These are phyloP conservation scores for Haplosporangium gracile DNA, from an alignment of 192 early-diverging fungal species.

Conservation along the genomic window DNA sequence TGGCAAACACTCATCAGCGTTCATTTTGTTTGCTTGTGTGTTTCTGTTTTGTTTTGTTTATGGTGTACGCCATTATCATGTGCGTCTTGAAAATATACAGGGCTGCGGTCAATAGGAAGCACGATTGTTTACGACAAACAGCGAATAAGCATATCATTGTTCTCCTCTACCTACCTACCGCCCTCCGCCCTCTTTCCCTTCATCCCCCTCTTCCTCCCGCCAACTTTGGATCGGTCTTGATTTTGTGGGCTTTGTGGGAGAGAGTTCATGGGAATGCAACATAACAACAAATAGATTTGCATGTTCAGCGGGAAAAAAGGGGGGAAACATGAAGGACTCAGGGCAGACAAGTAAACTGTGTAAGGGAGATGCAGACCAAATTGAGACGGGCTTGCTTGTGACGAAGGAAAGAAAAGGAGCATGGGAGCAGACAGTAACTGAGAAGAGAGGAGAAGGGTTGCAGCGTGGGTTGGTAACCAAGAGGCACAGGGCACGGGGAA, in stretches of 20 bases:
- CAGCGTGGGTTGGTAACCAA: background rate
- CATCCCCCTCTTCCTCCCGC: background rate
- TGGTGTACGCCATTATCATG: background rate
- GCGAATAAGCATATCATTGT: too few species aligned
- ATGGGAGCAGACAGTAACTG: background rate
- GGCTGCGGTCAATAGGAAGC: background rate
- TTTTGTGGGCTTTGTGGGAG: background rate
- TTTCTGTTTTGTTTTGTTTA: background rate
- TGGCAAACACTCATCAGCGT: too few species aligned
- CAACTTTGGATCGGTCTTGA: background rate
- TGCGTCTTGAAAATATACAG: background rate
- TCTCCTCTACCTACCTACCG: too few species aligned
- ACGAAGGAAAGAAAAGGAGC: background rate
- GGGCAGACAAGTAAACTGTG: background rate
- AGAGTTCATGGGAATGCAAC: conserved; percentile 1
- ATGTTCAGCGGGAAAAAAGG: background rate
- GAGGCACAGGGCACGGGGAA: background rate
- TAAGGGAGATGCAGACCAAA: background rate
- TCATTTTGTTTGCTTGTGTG: too few species aligned
- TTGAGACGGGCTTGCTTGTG: background rate
- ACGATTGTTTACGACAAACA: too few species aligned
- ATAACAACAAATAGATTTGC: background rate
- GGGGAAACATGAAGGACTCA: background rate
- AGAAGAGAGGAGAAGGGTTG: background rate
- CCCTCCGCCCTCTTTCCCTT: background rate